These are phyloP conservation scores for Thielaviopsis populi DNA, from an alignment of 2,329 filamentous ascomycete species.

Conservation along the genomic window DNA sequence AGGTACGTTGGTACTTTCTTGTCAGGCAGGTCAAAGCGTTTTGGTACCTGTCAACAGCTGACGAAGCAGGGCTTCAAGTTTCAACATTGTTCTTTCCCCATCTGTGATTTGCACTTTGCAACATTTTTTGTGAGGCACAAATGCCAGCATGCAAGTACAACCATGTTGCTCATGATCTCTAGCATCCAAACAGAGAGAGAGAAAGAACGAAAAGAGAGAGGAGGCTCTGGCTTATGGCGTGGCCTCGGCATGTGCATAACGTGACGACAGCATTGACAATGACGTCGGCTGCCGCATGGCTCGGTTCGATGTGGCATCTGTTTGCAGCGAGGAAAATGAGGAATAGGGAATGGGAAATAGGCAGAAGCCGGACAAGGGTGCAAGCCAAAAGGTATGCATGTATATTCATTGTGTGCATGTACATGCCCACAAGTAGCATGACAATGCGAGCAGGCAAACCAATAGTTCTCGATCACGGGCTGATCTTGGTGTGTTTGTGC, in stretches of 20 bases:
- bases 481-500: too few species aligned
- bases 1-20: background rate
- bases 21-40: background rate
- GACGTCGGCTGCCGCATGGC: background rate
- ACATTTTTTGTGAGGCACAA: too few species aligned
- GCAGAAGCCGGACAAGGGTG: background rate
- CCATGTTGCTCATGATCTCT: background rate
- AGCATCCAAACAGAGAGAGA: background rate
- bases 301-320: background rate
- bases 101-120: too few species aligned
- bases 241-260: background rate
- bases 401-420: too few species aligned
- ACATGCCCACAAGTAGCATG: too few species aligned
- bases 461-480: too few species aligned
- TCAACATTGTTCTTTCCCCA: too few species aligned
- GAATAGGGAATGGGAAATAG: background rate
- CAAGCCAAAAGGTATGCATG: background rate
- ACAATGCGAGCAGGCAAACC: too few species aligned
- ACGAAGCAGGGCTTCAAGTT: background rate
- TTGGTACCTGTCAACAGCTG: background rate
- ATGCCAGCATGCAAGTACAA: too few species aligned
- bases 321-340: background rate
- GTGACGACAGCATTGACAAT: background rate
- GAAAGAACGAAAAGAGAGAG: background rate
- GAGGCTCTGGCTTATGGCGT: background rate